These are phyloP conservation scores for Talaromyces stipitatus DNA, from an alignment of 495 filamentous ascomycete genomes.

Conservation along the genomic window DNA sequence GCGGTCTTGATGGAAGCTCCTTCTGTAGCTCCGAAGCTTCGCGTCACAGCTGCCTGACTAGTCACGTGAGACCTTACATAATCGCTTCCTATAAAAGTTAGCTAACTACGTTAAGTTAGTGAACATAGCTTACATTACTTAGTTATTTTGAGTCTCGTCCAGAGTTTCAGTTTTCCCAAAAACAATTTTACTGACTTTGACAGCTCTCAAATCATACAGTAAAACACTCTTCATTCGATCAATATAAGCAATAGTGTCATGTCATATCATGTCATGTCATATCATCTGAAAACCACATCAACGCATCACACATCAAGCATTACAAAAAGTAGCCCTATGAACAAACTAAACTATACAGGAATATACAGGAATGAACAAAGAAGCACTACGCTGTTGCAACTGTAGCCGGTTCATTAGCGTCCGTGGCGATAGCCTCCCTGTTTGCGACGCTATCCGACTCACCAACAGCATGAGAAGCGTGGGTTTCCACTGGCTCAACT, in stretches of 20 bases:
- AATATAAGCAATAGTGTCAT: background rate
- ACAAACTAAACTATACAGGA: background rate
- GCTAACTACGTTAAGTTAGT: too few species aligned
- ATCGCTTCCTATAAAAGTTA: too few species aligned
- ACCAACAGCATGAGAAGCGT: constrained; percentile 1
- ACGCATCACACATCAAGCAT: background rate
- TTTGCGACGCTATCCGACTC: background rate
- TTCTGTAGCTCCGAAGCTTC: constrained; percentile 32
- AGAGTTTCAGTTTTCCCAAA: too few species aligned
- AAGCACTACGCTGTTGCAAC: background rate
- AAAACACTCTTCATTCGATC: background rate
- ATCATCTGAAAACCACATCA: background rate
- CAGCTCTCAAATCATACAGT: background rate
- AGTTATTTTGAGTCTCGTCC: too few species aligned
- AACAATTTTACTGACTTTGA: too few species aligned
- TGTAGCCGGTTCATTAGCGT: background rate
- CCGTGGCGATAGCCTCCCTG: background rate
- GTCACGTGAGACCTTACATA: too few species aligned
- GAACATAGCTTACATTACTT: too few species aligned
- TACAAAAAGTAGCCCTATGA: background rate
- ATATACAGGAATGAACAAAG: background rate
- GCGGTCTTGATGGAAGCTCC: constrained; percentile 10
- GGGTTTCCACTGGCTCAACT: background rate
- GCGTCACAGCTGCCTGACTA: constrained; percentile 36
- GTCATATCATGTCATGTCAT: background rate